phyloP scores from a whole-genome alignment of 2,329 filamentous ascomycete species.

The Claviceps cyperi region DNA sequence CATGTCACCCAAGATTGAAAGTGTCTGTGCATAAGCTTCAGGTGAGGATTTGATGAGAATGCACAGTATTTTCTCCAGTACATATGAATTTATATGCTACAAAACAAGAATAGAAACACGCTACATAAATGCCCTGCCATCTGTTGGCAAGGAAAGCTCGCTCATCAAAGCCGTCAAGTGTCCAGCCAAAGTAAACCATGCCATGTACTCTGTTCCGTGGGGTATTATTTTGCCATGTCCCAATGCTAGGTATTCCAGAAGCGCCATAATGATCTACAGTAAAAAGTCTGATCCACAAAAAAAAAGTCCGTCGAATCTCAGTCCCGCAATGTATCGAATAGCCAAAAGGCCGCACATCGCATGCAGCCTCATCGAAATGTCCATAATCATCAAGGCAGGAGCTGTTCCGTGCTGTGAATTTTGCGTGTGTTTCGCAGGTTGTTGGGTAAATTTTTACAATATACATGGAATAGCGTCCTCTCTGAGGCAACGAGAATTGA shows the following conservation, averaged over 20 bases:
- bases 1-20: not conserved
- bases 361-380: too few species aligned
- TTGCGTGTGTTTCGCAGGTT: not conserved
- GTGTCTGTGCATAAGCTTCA: not conserved
- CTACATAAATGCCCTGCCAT: too few species aligned
- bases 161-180: not conserved
- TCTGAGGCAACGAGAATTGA: not conserved
- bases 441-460: not conserved
- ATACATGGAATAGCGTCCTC: not conserved
- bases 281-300: not conserved
- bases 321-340: not conserved
- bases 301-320: not conserved
- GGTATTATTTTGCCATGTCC: constrained; percentile 4
- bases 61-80: too few species aligned
- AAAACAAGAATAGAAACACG: too few species aligned
- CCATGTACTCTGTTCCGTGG: constrained; percentile 1
- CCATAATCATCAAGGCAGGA: too few species aligned
- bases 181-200: not conserved
- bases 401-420: not conserved
- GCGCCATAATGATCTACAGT: constrained; percentile 3
- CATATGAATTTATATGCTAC: too few species aligned
- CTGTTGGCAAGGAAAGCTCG: too few species aligned
- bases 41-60: too few species aligned
- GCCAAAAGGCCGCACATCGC: too few species aligned
- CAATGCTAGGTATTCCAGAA: constrained; percentile 1